These are phyloP conservation scores for Peterozyma xylosa DNA, from an alignment of 805 yeast genomes.

Conservation along the genomic window DNA sequence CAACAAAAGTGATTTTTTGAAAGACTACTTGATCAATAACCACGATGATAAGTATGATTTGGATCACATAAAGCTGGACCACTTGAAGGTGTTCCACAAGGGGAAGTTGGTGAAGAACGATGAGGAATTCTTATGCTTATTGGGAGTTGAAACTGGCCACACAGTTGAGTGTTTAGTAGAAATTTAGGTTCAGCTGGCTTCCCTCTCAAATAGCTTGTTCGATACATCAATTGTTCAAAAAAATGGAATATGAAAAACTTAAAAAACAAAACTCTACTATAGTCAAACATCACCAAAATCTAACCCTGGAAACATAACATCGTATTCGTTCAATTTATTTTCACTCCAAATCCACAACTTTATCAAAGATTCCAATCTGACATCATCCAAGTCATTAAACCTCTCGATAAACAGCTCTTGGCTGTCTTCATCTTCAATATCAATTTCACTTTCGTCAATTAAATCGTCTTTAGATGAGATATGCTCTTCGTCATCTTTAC, in stretches of 20 bases:
- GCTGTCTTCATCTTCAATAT: conserved; percentile 3
- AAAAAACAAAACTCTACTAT: not conserved
- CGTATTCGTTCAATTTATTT: conserved; percentile 1
- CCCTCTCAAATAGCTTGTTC: no score
- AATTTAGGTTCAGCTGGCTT: not conserved
- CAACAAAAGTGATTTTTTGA: conserved; percentile 29
- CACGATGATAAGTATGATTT: conserved; percentile 12
- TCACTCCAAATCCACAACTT: conserved; percentile 19
- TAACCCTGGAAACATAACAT: conserved; percentile 5
- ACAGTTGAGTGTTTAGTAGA: conserved; percentile 27
- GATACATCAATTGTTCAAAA: not conserved
- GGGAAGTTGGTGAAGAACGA: conserved; percentile 28
- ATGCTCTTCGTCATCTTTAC: conserved; percentile 7
- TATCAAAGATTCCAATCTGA: conserved; percentile 17
- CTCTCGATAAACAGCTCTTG: conserved; percentile 4
- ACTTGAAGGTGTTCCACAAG: conserved; percentile 28
- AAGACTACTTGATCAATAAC: conserved; percentile 4
- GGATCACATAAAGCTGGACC: conserved; percentile 14
- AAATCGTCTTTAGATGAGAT: conserved; percentile 14
- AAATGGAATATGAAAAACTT: not conserved
- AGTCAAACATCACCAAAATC: not conserved
- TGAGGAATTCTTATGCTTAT: conserved; percentile 38
- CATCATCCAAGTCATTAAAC: conserved; percentile 14
- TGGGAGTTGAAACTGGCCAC: conserved; percentile 49
- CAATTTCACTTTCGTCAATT: conserved; percentile 17